Evolutionary conservation across 2,329 filamentous ascomycete genomes (phyloP).

Genomic region (Sporothrix mexicana): DNA sequence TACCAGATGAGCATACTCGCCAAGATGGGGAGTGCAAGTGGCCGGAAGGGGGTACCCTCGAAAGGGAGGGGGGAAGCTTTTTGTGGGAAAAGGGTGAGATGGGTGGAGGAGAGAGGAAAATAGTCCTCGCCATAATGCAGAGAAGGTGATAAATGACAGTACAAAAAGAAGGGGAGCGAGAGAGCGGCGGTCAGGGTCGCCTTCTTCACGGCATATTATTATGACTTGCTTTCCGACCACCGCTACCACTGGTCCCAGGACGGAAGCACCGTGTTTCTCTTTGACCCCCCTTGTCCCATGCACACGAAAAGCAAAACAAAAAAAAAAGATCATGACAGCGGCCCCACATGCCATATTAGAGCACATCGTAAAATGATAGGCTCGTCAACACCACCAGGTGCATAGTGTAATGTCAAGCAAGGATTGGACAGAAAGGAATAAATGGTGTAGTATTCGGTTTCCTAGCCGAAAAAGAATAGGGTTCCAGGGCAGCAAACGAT

Average conservation of each 20-base stretch:
- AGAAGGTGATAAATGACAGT: not conserved
- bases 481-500: too few species aligned
- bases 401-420: not conserved
- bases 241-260: not conserved
- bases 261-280: conserved; percentile 20
- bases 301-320: not conserved
- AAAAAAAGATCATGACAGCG: conserved; percentile 24
- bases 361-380: not conserved
- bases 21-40: not conserved
- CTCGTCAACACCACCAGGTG: not conserved
- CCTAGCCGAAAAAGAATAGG: not conserved
- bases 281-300: conserved; percentile 12
- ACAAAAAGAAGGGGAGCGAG: not conserved
- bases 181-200: not conserved
- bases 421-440: not conserved
- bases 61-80: not conserved
- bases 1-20: not conserved
- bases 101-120: not conserved
- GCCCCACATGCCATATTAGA: conserved; percentile 17
- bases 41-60: not conserved
- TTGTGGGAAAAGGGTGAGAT: not conserved
- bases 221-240: conserved; percentile 11
- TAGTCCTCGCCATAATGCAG: not conserved
- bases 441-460: not conserved
- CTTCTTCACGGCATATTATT: not conserved